phyloP scores from a whole-genome alignment of 2,329 filamentous ascomycete species.

The Rugonectria rugulosa region DNA sequence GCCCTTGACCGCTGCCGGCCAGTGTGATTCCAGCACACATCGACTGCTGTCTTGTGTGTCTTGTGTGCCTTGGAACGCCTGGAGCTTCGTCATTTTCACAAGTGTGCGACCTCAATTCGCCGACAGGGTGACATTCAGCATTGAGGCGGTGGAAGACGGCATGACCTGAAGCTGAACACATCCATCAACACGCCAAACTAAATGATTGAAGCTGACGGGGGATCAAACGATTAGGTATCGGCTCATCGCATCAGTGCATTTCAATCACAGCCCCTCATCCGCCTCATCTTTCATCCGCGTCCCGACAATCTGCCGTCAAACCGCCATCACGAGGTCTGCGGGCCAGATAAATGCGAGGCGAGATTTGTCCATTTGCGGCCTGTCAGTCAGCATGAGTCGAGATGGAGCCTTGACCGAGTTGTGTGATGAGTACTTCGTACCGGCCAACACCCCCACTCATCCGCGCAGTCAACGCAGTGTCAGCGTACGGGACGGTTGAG shows the following conservation, averaged over 20 bases:
- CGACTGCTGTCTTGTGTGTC: slow-evolving; percentile 9
- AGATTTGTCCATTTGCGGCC: slow-evolving; percentile 17
- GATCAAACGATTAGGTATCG: slow-evolving; percentile 18
- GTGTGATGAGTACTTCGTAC: slow-evolving; percentile 33
- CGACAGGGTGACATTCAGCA: slow-evolving; percentile 1
- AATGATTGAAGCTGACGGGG: slow-evolving; percentile 15
- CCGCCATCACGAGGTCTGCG: slow-evolving; percentile 31
- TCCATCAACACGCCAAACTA: slow-evolving; percentile 8
- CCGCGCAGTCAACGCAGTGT: slow-evolving; percentile 30
- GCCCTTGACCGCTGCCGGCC: slow-evolving; percentile 15
- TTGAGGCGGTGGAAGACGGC: slow-evolving; percentile 9
- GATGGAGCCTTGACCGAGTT: slow-evolving; percentile 35
- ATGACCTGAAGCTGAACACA: slow-evolving; percentile 4
- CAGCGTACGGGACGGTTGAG: slow-evolving; percentile 24
- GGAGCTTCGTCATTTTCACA: slow-evolving; percentile 5
- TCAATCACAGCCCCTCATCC: too few species aligned
- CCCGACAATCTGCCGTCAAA: slow-evolving; percentile 23
- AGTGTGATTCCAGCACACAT: slow-evolving; percentile 14
- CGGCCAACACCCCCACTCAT: slow-evolving; percentile 37
- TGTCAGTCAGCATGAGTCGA: slow-evolving; percentile 34
- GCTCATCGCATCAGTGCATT: slow-evolving; percentile 14
- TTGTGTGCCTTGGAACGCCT: slow-evolving; percentile 12
- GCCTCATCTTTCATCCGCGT: too few species aligned
- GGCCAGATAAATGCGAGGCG: slow-evolving; percentile 32
- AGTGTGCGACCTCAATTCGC: slow-evolving; percentile 19